Evolutionary conservation across 805 yeast species (phyloP).

Genomic region (Hanseniaspora lachancei): DNA sequence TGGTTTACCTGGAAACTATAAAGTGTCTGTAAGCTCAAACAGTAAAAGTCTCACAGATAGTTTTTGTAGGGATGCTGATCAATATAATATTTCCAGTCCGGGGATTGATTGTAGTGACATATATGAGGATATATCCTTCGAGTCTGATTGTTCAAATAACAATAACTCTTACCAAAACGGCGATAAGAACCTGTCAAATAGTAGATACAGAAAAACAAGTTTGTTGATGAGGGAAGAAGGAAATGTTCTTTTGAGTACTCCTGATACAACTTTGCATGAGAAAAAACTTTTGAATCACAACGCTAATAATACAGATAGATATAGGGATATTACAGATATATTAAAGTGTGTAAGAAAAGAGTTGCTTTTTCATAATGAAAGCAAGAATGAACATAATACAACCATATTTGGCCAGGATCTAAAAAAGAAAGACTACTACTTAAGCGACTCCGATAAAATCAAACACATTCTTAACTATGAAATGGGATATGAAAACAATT

Average conservation of each 20-base stretch:
- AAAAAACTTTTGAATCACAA: neutral
- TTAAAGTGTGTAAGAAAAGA: conserved; percentile 14
- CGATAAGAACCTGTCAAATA: no score
- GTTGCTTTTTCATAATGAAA: conserved; percentile 17
- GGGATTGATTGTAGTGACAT: neutral
- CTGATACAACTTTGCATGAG: neutral
- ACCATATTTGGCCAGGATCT: conserved; percentile 17
- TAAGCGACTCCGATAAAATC: conserved; percentile 11
- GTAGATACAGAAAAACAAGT: no score
- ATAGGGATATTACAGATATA: conserved; percentile 18
- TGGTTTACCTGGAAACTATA: neutral
- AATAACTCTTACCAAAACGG: neutral
- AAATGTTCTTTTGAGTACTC: conserved; percentile 16
- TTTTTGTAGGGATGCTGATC: neutral
- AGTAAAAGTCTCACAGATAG: neutral
- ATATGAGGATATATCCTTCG: neutral
- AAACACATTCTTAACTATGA: neutral
- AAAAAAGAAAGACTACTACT: conserved; percentile 22
- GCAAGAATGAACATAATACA: conserved; percentile 1
- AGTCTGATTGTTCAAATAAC: neutral
- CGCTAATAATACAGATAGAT: conserved; percentile 19
- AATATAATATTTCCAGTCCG: neutral
- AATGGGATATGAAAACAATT: neutral
- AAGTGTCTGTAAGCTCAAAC: neutral
- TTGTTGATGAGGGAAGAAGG: neutral